Base-by-base conservation (phyloP, 768 basidiomycete genomes). In the Naganishia antarctica region DNA sequence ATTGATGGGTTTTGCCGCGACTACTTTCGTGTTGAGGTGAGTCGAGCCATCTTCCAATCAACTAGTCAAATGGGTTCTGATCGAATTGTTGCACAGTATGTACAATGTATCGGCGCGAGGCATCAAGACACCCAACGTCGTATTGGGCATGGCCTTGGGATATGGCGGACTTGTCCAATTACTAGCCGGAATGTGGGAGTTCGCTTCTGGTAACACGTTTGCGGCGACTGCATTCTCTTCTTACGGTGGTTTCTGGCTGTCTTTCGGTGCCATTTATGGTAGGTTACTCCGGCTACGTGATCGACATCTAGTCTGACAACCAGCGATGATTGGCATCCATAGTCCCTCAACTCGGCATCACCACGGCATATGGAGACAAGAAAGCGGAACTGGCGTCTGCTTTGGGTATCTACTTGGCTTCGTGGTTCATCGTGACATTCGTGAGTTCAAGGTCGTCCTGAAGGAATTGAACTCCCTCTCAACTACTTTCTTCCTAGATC, bases 161-260 rank as follows among this genome's bases (percentile, higher is more conserved):
- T 84, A 84, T 66, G 91, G 91, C 68, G 91, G 91, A 65, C 84
- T 92, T 32, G 86, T 82, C 13, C 91, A 93, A 74, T 81, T 93
- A 48, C 79, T 92, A 41, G 91, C 90, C 31, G 91, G 91, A 44
- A 90, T 91, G 87, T 69, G 73, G 68, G 78, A 78, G 66, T 79
- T 77, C 69, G 77, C 76, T 6, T 71, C 72, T 25, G 79, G 79
- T 41, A 80, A 80, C 71, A 78, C 76, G 4, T 79, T 79, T 67
- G 78, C 46, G 37, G 72, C 73, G 26, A 74, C 76, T 49, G 73
- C 73, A 15, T 77, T 77, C 66, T 43, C 68, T 1, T 70, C 70
- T n/a, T 77, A 77, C 47, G 76, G 74, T 58, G 73, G 73, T 26
- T 77, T 77, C 70, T 77, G 76, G 76, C 21, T 77, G 41, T 66